Evolutionary conservation across 1,284 basidiomycete genomes (phyloP).

Genomic region (Pholiota adiposa): DNA sequence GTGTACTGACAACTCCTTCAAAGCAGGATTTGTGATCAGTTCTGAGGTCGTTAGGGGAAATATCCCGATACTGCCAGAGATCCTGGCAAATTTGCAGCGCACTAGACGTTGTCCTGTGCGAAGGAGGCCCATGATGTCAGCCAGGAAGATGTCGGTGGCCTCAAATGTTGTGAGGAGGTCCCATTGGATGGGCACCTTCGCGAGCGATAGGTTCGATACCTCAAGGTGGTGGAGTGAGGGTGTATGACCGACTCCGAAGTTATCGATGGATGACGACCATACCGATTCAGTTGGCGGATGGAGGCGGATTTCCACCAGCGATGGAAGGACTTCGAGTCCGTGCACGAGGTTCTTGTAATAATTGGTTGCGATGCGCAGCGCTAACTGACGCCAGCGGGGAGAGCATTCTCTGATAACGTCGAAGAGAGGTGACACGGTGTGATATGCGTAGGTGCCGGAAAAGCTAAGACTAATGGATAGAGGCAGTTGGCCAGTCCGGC

Average conservation of each 20-base stretch:
- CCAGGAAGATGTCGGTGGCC: conserved; percentile 2
- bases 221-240: conserved; percentile 3
- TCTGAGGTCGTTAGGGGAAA: background rate
- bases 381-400: conserved; percentile 5
- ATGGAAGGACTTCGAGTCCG: conserved; percentile 5
- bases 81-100: background rate
- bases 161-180: conserved; percentile 2
- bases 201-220: conserved; percentile 1
- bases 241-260: background rate
- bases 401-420: background rate
- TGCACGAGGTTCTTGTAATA: conserved; percentile 1
- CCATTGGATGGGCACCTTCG: conserved; percentile 1
- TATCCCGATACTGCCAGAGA: conserved; percentile 7
- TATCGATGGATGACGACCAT: background rate
- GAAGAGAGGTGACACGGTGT: conserved; percentile 5
- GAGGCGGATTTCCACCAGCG: background rate
- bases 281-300: background rate
- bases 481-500: background rate
- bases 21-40: background rate
- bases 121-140: conserved; percentile 3
- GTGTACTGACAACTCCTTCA: background rate
- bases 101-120: background rate
- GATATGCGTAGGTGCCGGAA: background rate
- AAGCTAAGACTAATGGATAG: conserved; percentile 4
- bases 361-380: background rate